Conservation (phyloP, 2,329 filamentous ascomycete genomes). For the Neodidymelliopsis sp. region DNA sequence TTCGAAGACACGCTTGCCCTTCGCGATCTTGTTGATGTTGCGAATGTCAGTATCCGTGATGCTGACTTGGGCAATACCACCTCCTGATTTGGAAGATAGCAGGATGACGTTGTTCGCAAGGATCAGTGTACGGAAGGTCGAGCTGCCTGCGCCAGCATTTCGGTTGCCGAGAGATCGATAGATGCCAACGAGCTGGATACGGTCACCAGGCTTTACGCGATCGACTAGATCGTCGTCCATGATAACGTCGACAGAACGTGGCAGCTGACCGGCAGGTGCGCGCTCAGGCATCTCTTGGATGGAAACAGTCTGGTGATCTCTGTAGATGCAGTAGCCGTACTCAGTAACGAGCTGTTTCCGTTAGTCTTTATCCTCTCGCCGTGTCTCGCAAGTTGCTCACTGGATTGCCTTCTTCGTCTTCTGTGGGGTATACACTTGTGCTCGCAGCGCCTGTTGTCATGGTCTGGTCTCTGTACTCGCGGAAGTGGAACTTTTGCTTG, state of each 20-base stretch:
- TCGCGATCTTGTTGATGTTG: slow-evolving; percentile 97
- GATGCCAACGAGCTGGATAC: slow-evolving; percentile 95
- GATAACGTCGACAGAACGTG: slow-evolving; percentile 94
- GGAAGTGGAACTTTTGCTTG: slow-evolving; percentile 84
- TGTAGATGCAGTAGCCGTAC: slow-evolving; percentile 93
- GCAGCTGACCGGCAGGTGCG: slow-evolving; percentile 92
- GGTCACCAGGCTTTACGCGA: slow-evolving; percentile 90
- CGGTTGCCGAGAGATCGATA: slow-evolving; percentile 94
- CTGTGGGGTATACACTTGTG: slow-evolving; percentile 90
- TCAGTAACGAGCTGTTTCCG: slow-evolving; percentile 76
- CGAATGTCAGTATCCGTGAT: slow-evolving; percentile 97
- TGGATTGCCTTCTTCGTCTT: slow-evolving; percentile 91
- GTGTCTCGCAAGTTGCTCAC: slow-evolving; percentile 48
- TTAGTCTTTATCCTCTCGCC: not conserved
- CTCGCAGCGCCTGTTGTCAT: slow-evolving; percentile 90
- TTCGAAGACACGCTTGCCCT: slow-evolving; percentile 93
- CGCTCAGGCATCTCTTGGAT: slow-evolving; percentile 99
- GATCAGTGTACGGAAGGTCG: slow-evolving; percentile 92
- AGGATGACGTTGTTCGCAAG: slow-evolving; percentile 95
- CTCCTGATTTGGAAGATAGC: slow-evolving; percentile 93
- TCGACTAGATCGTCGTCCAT: slow-evolving; percentile 97
- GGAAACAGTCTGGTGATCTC: slow-evolving; percentile 96
- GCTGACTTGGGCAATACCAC: slow-evolving; percentile 86
- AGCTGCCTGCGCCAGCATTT: slow-evolving; percentile 88
- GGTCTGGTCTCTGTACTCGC: slow-evolving; percentile 94